These are phyloP conservation scores for Aciculosporium take DNA, from an alignment of 2,329 filamentous ascomycete species.

Conservation along the genomic window DNA sequence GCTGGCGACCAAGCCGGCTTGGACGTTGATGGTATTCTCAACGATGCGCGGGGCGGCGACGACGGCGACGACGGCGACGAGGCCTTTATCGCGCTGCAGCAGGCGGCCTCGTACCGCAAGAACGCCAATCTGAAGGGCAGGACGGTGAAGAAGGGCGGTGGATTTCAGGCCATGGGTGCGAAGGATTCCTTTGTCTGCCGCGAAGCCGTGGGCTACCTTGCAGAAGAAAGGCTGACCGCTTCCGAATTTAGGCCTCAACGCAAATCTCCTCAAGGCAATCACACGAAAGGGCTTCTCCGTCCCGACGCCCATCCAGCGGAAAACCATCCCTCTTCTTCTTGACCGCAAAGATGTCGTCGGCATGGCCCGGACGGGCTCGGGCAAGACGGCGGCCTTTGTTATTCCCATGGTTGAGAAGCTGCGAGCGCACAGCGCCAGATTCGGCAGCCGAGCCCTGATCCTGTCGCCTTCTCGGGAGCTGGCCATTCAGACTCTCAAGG, in stretches of 20 bases:
- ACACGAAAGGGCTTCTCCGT: slow-evolving; percentile 88
- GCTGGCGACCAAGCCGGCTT: slow-evolving; percentile 39
- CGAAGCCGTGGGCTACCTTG: too few species aligned
- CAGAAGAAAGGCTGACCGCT: not conserved
- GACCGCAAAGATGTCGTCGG: slow-evolving; percentile 92
- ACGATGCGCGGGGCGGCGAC: slow-evolving; percentile 27
- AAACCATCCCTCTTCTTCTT: slow-evolving; percentile 83
- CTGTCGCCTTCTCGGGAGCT: slow-evolving; percentile 88
- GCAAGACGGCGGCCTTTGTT: slow-evolving; percentile 95
- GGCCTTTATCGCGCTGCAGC: slow-evolving; percentile 78
- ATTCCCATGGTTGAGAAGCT: slow-evolving; percentile 96
- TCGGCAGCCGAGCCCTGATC: slow-evolving; percentile 76
- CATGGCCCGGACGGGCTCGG: slow-evolving; percentile 96
- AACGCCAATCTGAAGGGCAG: slow-evolving; percentile 67
- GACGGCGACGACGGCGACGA: slow-evolving; percentile 58
- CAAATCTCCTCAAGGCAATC: slow-evolving; percentile 77
- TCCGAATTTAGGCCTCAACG: slow-evolving; percentile 50
- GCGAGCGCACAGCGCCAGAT: slow-evolving; percentile 71
- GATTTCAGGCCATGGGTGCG: slow-evolving; percentile 84
- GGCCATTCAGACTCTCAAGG: slow-evolving; percentile 86
- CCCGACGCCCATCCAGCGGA: slow-evolving; percentile 92
- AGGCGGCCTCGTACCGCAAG: slow-evolving; percentile 80
- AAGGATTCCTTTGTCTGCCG: too few species aligned
- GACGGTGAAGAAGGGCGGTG: slow-evolving; percentile 85
- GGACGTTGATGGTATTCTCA: slow-evolving; percentile 47